Evolutionary conservation across 2,329 filamentous ascomycete genomes (phyloP).

Genomic region (Cordyceps farinosa): DNA sequence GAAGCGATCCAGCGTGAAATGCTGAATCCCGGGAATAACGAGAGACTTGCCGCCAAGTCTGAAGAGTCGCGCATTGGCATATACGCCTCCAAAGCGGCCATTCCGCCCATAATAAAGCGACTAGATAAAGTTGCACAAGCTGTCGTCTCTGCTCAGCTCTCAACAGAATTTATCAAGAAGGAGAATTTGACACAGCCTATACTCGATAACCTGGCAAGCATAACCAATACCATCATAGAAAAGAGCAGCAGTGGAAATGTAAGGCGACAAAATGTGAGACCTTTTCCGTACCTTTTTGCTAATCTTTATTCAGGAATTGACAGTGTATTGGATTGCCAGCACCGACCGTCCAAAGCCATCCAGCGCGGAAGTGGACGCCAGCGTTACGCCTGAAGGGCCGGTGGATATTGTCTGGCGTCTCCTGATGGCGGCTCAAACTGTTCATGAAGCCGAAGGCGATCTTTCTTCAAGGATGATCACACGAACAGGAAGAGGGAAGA

Average conservation of each 20-base stretch:
- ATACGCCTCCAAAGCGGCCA: conserved; percentile 28
- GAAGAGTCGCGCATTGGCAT: conserved; percentile 29
- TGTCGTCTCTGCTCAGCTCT: conserved; percentile 27
- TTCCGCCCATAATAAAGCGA: conserved; percentile 34
- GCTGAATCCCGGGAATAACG: conserved; percentile 30
- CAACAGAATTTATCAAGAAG: conserved; percentile 23
- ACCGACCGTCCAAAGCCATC: conserved; percentile 9
- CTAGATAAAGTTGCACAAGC: conserved; percentile 30
- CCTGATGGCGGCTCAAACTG: conserved; percentile 31
- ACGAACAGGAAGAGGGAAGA: conserved; percentile 9
- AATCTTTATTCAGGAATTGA: conserved; percentile 26
- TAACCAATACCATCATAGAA: conserved; percentile 33
- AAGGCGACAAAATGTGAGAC: conserved; percentile 8
- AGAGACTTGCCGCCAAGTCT: conserved; percentile 27
- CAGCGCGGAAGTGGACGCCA: not conserved
- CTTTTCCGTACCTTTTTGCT: not conserved
- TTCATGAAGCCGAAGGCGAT: not conserved
- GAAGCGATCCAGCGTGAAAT: conserved; percentile 29
- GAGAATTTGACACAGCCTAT: conserved; percentile 22
- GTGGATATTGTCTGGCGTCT: conserved; percentile 46
- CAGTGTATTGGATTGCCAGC: conserved; percentile 43
- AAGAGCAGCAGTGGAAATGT: conserved; percentile 24
- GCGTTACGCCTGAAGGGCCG: conserved; percentile 34
- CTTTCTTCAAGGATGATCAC: conserved; percentile 25
- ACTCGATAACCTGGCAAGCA: conserved; percentile 29